Percentiles rank a stretch among this genome's conserved stretches.
Evolutionary conservation across 2,329 filamentous ascomycete species (phyloP).

Genomic region (Exophiala mesophila): DNA sequence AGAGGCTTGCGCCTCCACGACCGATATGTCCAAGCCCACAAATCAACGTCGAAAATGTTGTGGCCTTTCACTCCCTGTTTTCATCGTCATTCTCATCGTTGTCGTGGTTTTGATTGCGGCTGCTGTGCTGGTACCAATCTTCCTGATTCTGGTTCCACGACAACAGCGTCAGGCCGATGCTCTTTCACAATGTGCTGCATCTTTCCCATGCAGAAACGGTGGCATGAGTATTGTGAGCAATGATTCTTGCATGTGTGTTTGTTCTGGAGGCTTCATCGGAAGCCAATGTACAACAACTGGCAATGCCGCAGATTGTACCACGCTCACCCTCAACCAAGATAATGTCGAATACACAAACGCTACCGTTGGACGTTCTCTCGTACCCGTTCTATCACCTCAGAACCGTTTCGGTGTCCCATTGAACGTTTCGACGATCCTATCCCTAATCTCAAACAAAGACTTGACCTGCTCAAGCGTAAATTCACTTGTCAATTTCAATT

Average conservation of each 20-base stretch:
- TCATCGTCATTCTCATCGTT: constrained; percentile 62
- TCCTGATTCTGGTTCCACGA: constrained; percentile 54
- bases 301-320: constrained; percentile 41
- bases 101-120: constrained; percentile 69
- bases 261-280: constrained; percentile 79
- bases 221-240: constrained; percentile 68
- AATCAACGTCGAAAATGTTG: constrained; percentile 62
- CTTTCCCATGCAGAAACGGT: constrained; percentile 69
- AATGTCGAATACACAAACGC: constrained; percentile 53
- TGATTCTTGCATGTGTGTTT: constrained; percentile 76
- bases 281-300: constrained; percentile 51
- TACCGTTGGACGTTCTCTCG: constrained; percentile 74
- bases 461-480: constrained; percentile 83
- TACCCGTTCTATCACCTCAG: constrained; percentile 64
- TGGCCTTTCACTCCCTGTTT: constrained; percentile 75
- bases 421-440: constrained; percentile 63
- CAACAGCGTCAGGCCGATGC: constrained; percentile 37
- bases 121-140: constrained; percentile 73
- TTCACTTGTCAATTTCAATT: constrained; percentile 66
- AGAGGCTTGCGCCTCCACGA: constrained; percentile 19
- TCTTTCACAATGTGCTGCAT: constrained; percentile 51
- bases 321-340: constrained; percentile 40
- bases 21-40: constrained; percentile 26
- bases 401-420: constrained; percentile 72
- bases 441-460: constrained; percentile 68